Conservation (phyloP, 2,329 filamentous ascomycete species). For the Phaeosphaeria sp. region DNA sequence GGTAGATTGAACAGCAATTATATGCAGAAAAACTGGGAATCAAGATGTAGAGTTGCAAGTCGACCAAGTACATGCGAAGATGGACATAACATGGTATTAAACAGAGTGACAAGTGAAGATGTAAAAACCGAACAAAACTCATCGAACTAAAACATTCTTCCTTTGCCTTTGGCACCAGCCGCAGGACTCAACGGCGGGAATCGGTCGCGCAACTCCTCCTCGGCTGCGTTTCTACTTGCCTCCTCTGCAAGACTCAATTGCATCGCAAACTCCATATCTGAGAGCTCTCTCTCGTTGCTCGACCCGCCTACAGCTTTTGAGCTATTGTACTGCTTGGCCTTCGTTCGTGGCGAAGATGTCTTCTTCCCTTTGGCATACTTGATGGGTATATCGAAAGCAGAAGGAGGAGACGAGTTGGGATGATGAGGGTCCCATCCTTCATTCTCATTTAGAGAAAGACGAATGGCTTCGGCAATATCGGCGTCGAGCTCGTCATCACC, state of each 20-base stretch:
- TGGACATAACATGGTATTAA: background rate
- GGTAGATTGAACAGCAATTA: too few species aligned
- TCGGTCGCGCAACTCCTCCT: conserved; percentile 22
- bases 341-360: conserved; percentile 26
- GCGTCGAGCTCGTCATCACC: conserved; percentile 60
- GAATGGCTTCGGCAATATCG: conserved; percentile 69
- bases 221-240: conserved; percentile 52
- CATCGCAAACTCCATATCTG: conserved; percentile 67
- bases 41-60: too few species aligned
- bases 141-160: conserved; percentile 26
- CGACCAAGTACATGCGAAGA: background rate
- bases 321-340: conserved; percentile 34
- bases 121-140: background rate
- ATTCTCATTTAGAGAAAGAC: conserved; percentile 53
- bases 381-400: conserved; percentile 54
- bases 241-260: conserved; percentile 68
- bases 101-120: background rate
- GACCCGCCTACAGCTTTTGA: conserved; percentile 40
- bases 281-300: conserved; percentile 54
- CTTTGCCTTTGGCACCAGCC: conserved; percentile 35
- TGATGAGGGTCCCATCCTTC: conserved; percentile 18
- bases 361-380: conserved; percentile 51
- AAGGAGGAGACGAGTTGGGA: conserved; percentile 12
- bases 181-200: conserved; percentile 41
- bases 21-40: too few species aligned